Evolutionary conservation across 192 early-diverging fungal species (phyloP), one percentile per base, ranked within the genome.

Genomic region (Backusella australiensis): DNA sequence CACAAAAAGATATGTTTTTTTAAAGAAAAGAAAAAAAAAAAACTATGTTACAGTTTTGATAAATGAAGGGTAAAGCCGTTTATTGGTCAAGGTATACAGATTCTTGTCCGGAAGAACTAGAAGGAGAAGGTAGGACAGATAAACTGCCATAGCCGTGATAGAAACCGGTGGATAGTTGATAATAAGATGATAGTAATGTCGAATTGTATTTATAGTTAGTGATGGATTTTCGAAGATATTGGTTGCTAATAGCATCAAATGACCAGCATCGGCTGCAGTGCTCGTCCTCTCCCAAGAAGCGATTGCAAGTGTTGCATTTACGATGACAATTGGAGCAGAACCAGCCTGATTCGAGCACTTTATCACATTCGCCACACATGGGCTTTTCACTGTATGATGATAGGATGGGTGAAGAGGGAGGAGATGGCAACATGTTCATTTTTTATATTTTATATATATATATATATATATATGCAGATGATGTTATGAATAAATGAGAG

Each of bases 261-360:
- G 70, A 46, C 80, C 80, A 81, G 65, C 80, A 81, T 65, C 80
- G 53, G 29, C 76, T 74, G 68, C 80, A 81, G 39, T 78, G 68
- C 32, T 81, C 80, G 34, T 77, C 73, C 32, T 59, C 34, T n/a
- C 73, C 38, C 34, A 81, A 46, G 34, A 78, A 81, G 4, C 80
- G 76, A 72, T 81, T 81, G 39, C 80, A 81, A 32, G 69, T 78
- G 52, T 49, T 52, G 71, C 80, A 81, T 56, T 75, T 74, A 12
- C 36, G 63, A 65, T 81, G 80, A 53, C 80, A 81, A 35, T 42
- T 53, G 36, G 80, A 81, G 49, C 80, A 81, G 41, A 78, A 81
- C 80, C 76, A 81, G 59, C 75, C 80, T 35, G 76, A 74, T 19
- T 56, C 59, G 9, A 81, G 71, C 1, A 63, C 73, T 44, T 74